Percentiles rank a stretch among this genome's conserved stretches.
Conservation (phyloP, 306 rosid genomes). For the Corylus avellana region DNA sequence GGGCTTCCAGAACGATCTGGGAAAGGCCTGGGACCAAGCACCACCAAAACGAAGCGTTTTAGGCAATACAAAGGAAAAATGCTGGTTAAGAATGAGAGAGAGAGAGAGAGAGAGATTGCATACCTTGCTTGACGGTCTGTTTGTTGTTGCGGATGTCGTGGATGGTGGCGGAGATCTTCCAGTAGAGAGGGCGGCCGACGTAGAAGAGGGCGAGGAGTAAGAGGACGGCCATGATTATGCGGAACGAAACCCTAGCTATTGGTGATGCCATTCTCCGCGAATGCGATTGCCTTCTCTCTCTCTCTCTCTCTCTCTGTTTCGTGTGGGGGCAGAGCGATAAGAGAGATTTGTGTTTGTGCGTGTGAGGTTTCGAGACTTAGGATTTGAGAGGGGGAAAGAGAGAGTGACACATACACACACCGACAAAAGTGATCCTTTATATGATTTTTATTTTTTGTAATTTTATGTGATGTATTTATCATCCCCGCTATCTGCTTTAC, state of each 20-base stretch:
- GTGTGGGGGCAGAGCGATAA: neutral
- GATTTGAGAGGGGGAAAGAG: neutral
- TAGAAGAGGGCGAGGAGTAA: conserved; percentile 59
- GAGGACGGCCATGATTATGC: conserved; percentile 31
- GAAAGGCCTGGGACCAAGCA: conserved; percentile 58
- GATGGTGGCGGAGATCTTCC: conserved; percentile 83
- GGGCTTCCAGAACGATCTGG: conserved; percentile 83
- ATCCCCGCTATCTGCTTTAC: no score
- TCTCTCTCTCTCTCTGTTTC: neutral
- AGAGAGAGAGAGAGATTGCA: neutral
- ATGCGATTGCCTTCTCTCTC: neutral
- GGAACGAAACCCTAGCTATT: conserved; percentile 54
- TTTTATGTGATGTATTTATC: no score
- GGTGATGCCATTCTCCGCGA: conserved; percentile 51
- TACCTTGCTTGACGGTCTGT: conserved; percentile 82
- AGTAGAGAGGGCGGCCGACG: conserved; percentile 79
- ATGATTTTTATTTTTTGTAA: no score
- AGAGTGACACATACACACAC: neutral
- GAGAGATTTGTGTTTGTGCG: neutral
- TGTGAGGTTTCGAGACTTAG: no score
- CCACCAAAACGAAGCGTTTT: neutral
- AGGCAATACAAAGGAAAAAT: neutral
- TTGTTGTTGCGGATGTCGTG: conserved; percentile 79
- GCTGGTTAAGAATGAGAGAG: neutral
- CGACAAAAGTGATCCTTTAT: no score